A percentile compares a stretch with the other conserved stretches of the same genome.
phyloP scores from a whole-genome alignment of 164 flowering plant species.

The Amborella trichopoda region DNA sequence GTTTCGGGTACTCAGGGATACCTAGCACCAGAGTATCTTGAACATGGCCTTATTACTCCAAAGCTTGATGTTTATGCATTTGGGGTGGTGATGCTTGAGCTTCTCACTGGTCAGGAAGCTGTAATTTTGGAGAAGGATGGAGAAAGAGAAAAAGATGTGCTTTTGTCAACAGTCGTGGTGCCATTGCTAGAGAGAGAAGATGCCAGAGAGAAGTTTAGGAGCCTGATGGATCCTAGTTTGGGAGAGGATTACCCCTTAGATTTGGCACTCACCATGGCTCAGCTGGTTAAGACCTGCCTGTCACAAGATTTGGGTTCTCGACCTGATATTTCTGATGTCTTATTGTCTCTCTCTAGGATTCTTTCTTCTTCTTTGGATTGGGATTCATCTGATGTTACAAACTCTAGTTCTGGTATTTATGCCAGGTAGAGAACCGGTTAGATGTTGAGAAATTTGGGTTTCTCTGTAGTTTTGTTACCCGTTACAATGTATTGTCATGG shows the following conservation, averaged over 20 bases:
- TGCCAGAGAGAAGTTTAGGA: constrained; percentile 39
- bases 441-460: no score
- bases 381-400: no score
- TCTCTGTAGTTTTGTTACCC: no score
- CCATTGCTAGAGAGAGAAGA: constrained; percentile 18
- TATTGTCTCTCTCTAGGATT: constrained; percentile 25
- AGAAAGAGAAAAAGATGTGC: constrained; percentile 1
- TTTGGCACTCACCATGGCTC: constrained; percentile 49
- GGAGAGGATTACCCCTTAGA: constrained; percentile 43
- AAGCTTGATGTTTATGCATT: constrained; percentile 8
- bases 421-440: no score
- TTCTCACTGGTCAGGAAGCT: constrained; percentile 5
- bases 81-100: constrained; percentile 8
- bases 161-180: constrained; percentile 1
- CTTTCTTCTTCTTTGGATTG: constrained; percentile 55
- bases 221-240: constrained; percentile 29
- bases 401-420: no score
- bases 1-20: constrained; percentile 5
- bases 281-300: constrained; percentile 46
- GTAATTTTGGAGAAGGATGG: constrained; percentile 19
- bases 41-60: constrained; percentile 4
- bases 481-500: no score
- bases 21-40: constrained; percentile 12
- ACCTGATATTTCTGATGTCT: constrained; percentile 34
- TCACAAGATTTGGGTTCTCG: constrained; percentile 36